Base-by-base conservation (phyloP, 306 rosid genomes). In the Corylus heterophylla region DNA sequence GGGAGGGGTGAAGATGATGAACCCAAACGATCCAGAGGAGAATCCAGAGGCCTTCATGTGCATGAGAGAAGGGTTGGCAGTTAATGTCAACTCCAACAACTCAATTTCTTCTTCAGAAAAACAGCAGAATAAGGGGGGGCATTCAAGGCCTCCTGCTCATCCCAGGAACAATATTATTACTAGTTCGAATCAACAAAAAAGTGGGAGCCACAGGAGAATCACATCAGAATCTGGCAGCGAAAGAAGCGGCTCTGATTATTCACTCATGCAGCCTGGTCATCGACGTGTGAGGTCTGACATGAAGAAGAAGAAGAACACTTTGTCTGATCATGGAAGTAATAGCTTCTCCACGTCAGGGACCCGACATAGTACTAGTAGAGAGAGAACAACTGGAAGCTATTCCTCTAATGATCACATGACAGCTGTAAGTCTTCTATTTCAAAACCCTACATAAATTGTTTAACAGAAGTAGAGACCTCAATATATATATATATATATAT, bases 11-110 rank as follows among this genome's bases (percentile, higher is more conserved):
- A 79, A 35, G 77, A 61, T 84, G 59, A 86, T 84, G 61, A 86
- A 89, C 11, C 90, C 93, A 11, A 84, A 86, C 52, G 90, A 86
- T 9, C 90, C 91, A 0, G 83, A 85, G 71, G 78, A 82, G 22
- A 87, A 87, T 54, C 88, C 87, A 1, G 87, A 83, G 77, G 81
- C 81, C 48, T 87, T 80, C 76, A 48, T 37, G 58, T 3, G 4
- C 42, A 73, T 9, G 55, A 37, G 5, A 47, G 12, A 31, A 11
- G 31, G 20, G 5, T 1, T 5, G 48, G 5, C 54, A 62, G 62
- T 56, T 63, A 14, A 20, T 2, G 16, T 52, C 73, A 6, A 37
- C 37, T 16, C 44, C 71, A 14, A 29, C 2, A 13, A 52, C 10
- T 4, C 69, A 25, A 17, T 17, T 50, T 64, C 83, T 42, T 22